Base-by-base conservation (phyloP, 1,284 basidiomycete genomes). In the Ganoderma boninense region DNA sequence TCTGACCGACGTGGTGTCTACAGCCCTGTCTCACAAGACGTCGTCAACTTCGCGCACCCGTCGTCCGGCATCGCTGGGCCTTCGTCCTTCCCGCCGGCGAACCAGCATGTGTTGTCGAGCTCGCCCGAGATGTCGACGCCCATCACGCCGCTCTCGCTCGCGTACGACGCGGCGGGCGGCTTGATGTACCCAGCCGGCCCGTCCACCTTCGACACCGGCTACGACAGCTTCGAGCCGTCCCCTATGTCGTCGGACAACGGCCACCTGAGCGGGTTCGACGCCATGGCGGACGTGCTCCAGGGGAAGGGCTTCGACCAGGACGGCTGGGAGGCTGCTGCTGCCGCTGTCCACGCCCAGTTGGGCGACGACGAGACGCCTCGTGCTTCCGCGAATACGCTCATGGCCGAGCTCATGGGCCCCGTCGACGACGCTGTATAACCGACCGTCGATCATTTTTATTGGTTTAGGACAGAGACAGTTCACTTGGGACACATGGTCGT, bases 111-210 rank as follows among this genome's bases (percentile, higher is more conserved):
- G 32, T 42, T 11, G 26, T 43, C 64, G 52, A 38, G 16, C 20
- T 62, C 62, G 52, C 56, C 43, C n/a, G 56, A n/a, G n/a, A 38
- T 40, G 56, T 44, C 65, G 20, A 38, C 56, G 5, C 40, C 54
- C 40, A 49, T 60, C 67, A 75, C 77, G 60, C 76, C 76, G 23
- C 54, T 76, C 62, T 64, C 68, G 64, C 73, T 69, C 60, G 64
- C 70, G 2, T 71, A 64, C 49, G 66, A 52, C 42, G 64, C 43
- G 57, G 20, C 29, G 49, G 49, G 49, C 35, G 13, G 57, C n/a
- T 6, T 60, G 57, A 60, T 40, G 57, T 20, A 35, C 29, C 26
- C 32, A 23, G 71, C 73, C 43, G 66, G 75, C 26, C 66, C 44
- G 54, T 77, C 74, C 60, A 62, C 74, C 13, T 40, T 64, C 38